Base-by-base conservation (phyloP, 148 eudicot genomes). In the Camellia granthamiana region DNA sequence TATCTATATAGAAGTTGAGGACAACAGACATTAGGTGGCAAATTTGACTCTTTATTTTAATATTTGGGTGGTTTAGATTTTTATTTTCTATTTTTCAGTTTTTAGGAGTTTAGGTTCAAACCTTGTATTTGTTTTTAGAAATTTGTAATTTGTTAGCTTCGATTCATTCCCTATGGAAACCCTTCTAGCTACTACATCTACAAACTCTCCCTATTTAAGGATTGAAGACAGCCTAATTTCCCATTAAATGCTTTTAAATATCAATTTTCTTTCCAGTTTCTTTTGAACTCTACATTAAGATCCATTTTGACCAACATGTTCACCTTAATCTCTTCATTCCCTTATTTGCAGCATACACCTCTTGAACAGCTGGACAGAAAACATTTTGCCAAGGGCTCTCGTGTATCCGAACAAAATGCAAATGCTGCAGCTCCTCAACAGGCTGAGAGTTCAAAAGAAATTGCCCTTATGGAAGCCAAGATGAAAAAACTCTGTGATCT, bases 321-420 rank as follows among this genome's bases (percentile, higher is more conserved):
- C 46, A 62, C 44, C 85, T 56, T 12, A 18, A 52, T 5, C 42
- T 75, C 21, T 72, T 69, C 46, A 72, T 72, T 80, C 43, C 55
- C 19, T 66, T 84, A 15, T 18, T 38, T 84, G 89, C 90, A 96
- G 99, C 78, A 87, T 79, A 96, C 92, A 10, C 94, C 97, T 79
- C 92, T 96, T 80, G 99, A 91, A 72, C 86, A 86, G 85, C 73
- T 96, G 89, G 99, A 96, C 65, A 91, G 67, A 55, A 96, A 96
- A 83, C 98, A 93, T 81, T 96, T 96, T 84, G 89, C 86, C 63
- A 96, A 92, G 81, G 84, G 91, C 59, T 81, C 81, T 4, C 90
- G 82, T 76, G 79, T 68, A 42, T 69, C 84, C 60, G 81, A 84
- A 74, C 93, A 91, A 83, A 96, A 93, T 82, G 91, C 91, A 61